phyloP scores from a whole-genome alignment of 2,329 filamentous ascomycete species.

The Aureobasidium sp. region DNA sequence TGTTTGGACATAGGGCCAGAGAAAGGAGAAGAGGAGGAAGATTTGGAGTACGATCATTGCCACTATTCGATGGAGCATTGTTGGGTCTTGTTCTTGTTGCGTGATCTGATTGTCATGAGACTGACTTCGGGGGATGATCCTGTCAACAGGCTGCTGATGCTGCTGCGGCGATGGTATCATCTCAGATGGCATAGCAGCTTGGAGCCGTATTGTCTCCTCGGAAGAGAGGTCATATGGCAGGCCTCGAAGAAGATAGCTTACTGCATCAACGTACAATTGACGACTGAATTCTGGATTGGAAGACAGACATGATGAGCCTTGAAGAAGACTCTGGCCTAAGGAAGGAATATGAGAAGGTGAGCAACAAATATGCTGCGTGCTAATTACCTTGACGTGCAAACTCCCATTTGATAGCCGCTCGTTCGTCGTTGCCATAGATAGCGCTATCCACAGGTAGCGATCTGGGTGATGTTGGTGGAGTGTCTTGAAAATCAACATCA shows the following conservation, averaged over 20 bases:
- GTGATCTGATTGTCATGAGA: neutral
- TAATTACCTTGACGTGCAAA: slow-evolving; percentile 44
- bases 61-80: slow-evolving; percentile 53
- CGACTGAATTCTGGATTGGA: slow-evolving; percentile 45
- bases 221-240: slow-evolving; percentile 52
- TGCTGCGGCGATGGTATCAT: slow-evolving; percentile 18
- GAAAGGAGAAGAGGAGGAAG: slow-evolving; percentile 53
- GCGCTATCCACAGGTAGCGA: neutral
- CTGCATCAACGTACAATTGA: slow-evolving; percentile 57
- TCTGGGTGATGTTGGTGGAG: neutral
- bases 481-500: slow-evolving; percentile 12
- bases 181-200: slow-evolving; percentile 42
- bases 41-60: slow-evolving; percentile 51
- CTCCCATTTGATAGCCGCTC: slow-evolving; percentile 43
- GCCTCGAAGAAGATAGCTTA: slow-evolving; percentile 58
- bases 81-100: slow-evolving; percentile 26
- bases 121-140: neutral
- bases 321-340: slow-evolving; percentile 42
- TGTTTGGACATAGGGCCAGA: slow-evolving; percentile 55
- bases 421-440: slow-evolving; percentile 12
- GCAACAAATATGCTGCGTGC: neutral
- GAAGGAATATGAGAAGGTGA: neutral
- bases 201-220: slow-evolving; percentile 48
- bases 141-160: neutral
- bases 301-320: slow-evolving; percentile 36